A percentile compares a stretch with the other conserved stretches of the same genome.
These are phyloP conservation scores for Sporothrix mexicana DNA, from an alignment of 2,329 filamentous ascomycete species.

Conservation along the genomic window DNA sequence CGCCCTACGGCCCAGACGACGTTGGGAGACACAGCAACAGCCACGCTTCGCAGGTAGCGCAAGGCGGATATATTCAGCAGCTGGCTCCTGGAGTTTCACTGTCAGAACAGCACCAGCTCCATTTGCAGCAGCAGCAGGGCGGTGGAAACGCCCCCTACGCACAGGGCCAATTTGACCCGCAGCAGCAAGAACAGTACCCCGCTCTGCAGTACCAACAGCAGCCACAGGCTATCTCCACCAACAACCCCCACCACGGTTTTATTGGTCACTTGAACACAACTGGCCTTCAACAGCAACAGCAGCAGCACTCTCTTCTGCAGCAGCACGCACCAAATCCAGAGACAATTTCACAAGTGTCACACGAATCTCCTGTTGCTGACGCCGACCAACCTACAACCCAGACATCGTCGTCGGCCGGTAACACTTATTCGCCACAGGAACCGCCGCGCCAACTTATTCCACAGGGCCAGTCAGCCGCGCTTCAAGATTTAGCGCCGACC, in stretches of 20 bases:
- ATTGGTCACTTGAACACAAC: constrained; percentile 43
- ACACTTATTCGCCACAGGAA: constrained; percentile 46
- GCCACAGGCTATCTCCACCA: constrained; percentile 38
- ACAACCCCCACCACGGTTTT: constrained; percentile 44
- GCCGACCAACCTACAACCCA: constrained; percentile 54
- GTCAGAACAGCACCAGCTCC: constrained; percentile 45
- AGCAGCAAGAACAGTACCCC: constrained; percentile 48
- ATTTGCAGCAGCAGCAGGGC: constrained; percentile 41
- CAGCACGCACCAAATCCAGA: constrained; percentile 59
- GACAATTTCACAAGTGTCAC: constrained; percentile 66
- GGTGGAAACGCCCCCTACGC: constrained; percentile 35
- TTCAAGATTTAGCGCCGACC: constrained; percentile 34
- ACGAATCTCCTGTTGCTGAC: constrained; percentile 63
- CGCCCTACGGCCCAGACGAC: constrained; percentile 55
- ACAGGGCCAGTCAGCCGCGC: constrained; percentile 35
- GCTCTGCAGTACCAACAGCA: constrained; percentile 36
- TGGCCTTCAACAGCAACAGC: constrained; percentile 41
- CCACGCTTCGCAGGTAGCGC: constrained; percentile 30
- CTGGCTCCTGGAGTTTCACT: constrained; percentile 44
- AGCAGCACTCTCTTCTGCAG: constrained; percentile 38
- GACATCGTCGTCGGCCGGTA: constrained; percentile 46
- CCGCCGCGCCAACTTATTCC: constrained; percentile 40
- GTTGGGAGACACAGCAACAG: constrained; percentile 49
- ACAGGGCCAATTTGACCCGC: constrained; percentile 50
- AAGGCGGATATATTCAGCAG: constrained; percentile 41